phyloP scores from a whole-genome alignment of 495 filamentous ascomycete genomes.

The Achaetomiella virescens region DNA sequence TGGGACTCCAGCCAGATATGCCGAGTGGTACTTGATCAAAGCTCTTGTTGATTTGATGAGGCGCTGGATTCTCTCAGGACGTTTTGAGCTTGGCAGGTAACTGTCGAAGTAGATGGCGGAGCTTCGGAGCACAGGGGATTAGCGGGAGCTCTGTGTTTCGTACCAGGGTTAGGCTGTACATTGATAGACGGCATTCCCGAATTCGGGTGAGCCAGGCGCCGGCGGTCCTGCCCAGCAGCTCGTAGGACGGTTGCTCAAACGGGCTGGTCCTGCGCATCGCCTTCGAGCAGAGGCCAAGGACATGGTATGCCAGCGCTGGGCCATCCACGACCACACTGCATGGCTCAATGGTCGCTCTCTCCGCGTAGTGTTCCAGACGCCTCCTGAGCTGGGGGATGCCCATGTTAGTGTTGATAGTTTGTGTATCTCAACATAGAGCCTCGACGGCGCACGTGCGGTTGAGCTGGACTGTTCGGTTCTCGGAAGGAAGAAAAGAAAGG shows the following conservation, averaged over 20 bases:
- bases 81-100: constrained; percentile 49
- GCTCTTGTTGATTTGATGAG: constrained; percentile 18
- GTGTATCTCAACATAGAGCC: too few species aligned
- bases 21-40: constrained; percentile 21
- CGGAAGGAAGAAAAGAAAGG: too few species aligned
- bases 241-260: constrained; percentile 55
- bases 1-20: constrained; percentile 14
- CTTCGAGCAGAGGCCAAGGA: constrained; percentile 51
- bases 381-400: constrained; percentile 61
- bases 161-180: constrained; percentile 42
- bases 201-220: constrained; percentile 57
- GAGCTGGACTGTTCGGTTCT: too few species aligned
- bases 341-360: constrained; percentile 38
- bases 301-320: constrained; percentile 65
- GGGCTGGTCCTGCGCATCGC: constrained; percentile 31
- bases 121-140: constrained; percentile 23
- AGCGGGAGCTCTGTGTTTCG: constrained; percentile 6
- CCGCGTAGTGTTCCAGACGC: constrained; percentile 53
- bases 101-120: constrained; percentile 73
- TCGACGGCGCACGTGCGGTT: too few species aligned
- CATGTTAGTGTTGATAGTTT: too few species aligned
- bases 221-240: constrained; percentile 50
- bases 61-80: constrained; percentile 25
- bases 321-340: constrained; percentile 63
- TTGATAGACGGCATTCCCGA: constrained; percentile 40